Evolutionary conservation across 345 rosid species (phyloP), one percentile per base, ranked within the genome.

Genomic region (Sisymbrium altissimum): DNA sequence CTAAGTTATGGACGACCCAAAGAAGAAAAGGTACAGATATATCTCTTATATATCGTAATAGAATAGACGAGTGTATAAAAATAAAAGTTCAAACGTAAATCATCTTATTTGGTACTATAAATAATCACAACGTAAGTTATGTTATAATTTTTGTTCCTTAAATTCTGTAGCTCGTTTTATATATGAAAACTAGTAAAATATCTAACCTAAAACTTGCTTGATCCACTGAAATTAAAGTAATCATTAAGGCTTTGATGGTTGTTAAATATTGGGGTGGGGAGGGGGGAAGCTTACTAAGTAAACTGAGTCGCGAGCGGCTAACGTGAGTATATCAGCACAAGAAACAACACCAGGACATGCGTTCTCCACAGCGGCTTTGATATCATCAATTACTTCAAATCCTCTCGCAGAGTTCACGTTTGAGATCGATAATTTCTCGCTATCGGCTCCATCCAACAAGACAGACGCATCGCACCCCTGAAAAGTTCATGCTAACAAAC

Each of bases 251-350:
- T n/a, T 50, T 21, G 55, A 50, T 21, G n/a, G 55, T 19, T 29
- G 52, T 49, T 39, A 21, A 23, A 4, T 4, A 23, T 23, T 23
- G 33, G 30, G 49, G 5, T 21, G 48, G 33, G 43, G n/a, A n/a
- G n/a, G n/a, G n/a, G n/a, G 43, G 57, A 76, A 12, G 13, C 89
- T 78, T 80, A 90, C 97, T 32, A 92, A 70, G 75, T 81, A 58
- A 39, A 84, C 88, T 0, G 96, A 87, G 70, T 92, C 96, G 2
- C 96, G 74, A 29, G 98, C 89, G 35, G 92, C 87, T n/a, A 90
- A 60, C 54, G 92, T 56, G 35, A 91, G 72, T 66, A 88, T 84
- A 77, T 91, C 97, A 33, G 90, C 90, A 68, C 96, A 89, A 0
- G 92, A 89, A 17, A 87, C 92, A 67, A 86, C 77, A 25, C 90